A percentile compares a stretch with the other conserved stretches of the same genome.
Conservation (phyloP, 495 filamentous ascomycete species). For the Xylaria bambusicola region DNA sequence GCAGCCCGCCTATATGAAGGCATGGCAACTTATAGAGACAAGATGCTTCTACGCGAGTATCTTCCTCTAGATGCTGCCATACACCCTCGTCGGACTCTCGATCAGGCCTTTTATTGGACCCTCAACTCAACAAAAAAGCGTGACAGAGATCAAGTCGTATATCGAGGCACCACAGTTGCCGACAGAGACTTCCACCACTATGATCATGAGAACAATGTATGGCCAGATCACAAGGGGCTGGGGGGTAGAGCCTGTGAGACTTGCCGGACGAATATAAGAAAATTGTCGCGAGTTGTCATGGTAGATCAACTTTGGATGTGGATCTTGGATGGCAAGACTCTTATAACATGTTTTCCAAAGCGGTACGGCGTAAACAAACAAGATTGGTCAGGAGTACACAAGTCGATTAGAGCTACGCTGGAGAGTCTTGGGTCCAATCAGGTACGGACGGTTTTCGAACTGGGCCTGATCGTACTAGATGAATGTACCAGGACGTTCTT, state of each 20-base stretch:
- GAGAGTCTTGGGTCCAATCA: slow-evolving; percentile 48
- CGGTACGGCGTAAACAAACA: slow-evolving; percentile 69
- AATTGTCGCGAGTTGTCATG: slow-evolving; percentile 68
- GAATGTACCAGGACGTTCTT: slow-evolving; percentile 65
- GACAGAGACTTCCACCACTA: not conserved
- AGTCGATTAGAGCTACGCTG: slow-evolving; percentile 51
- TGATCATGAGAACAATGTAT: not conserved
- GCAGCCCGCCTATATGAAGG: slow-evolving; percentile 41
- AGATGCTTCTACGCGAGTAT: slow-evolving; percentile 61
- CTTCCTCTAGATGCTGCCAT: slow-evolving; percentile 57
- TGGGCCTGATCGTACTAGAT: slow-evolving; percentile 65
- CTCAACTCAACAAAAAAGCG: slow-evolving; percentile 31
- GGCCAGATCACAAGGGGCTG: slow-evolving; percentile 21
- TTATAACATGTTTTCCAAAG: slow-evolving; percentile 69
- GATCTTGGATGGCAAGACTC: slow-evolving; percentile 65
- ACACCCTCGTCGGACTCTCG: slow-evolving; percentile 68
- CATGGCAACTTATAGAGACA: slow-evolving; percentile 51
- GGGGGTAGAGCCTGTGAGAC: slow-evolving; percentile 22
- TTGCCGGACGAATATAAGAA: slow-evolving; percentile 39
- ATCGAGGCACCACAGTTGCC: not conserved
- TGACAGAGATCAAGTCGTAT: not conserved
- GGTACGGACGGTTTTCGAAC: slow-evolving; percentile 66
- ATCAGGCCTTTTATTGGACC: slow-evolving; percentile 50
- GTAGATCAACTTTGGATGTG: slow-evolving; percentile 78
- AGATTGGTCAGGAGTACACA: slow-evolving; percentile 64